Conservation (phyloP, 1,284 basidiomycete species). For the Austroboletus olivaceoglutinosus region DNA sequence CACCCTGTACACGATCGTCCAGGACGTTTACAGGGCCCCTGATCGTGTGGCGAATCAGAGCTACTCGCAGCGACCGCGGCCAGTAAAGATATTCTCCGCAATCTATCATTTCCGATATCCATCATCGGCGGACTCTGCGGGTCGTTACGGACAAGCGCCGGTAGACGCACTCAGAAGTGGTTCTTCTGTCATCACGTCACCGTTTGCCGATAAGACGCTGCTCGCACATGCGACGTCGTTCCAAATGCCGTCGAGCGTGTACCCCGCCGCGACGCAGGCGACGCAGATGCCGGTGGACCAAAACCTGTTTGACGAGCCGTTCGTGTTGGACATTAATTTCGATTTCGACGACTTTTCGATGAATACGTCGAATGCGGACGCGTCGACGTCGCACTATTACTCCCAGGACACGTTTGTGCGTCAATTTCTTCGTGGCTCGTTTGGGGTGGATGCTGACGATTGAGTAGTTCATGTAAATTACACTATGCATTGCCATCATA, state of each 20-base stretch:
- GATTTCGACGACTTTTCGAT: constrained; percentile 30
- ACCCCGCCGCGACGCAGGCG: neutral
- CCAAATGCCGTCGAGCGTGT: neutral
- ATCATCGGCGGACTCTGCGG: constrained; percentile 2
- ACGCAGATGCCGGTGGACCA: constrained; percentile 17
- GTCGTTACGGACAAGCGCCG: constrained; percentile 5
- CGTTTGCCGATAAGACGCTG: constrained; percentile 7
- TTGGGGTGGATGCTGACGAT: constrained; percentile 9
- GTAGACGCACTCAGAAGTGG: neutral
- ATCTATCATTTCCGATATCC: constrained; percentile 51
- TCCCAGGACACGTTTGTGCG: constrained; percentile 21
- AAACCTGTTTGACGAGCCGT: constrained; percentile 31
- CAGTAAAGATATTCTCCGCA: constrained; percentile 46
- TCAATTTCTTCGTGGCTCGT: neutral
- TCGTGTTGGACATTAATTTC: constrained; percentile 31
- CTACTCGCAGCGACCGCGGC: constrained; percentile 23
- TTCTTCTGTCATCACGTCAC: constrained; percentile 19
- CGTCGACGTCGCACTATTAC: constrained; percentile 14
- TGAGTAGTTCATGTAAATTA: constrained; percentile 27
- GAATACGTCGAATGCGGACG: constrained; percentile 12
- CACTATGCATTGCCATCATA: neutral
- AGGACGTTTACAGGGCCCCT: constrained; percentile 47
- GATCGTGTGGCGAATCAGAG: constrained; percentile 19
- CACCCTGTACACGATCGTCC: constrained; percentile 51
- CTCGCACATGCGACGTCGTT: constrained; percentile 11